These are phyloP conservation scores for Simplicillium sp. DNA, from an alignment of 2,329 filamentous ascomycete species.

Conservation along the genomic window DNA sequence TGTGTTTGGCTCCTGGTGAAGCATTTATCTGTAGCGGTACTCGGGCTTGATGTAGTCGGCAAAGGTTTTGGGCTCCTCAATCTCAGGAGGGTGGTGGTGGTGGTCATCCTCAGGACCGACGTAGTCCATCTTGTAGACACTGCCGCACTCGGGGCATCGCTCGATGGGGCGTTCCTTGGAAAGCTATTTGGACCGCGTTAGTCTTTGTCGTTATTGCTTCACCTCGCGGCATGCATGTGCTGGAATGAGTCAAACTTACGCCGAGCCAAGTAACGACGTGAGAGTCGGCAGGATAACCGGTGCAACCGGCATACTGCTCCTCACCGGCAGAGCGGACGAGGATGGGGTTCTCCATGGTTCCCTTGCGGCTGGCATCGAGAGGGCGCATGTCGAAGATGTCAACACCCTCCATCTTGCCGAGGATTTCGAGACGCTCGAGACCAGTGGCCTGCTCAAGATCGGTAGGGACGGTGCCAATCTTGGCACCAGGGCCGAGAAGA, in stretches of 20 bases:
- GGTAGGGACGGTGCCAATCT: slow-evolving; percentile 76
- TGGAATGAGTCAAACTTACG: slow-evolving; percentile 41
- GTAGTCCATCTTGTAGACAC: slow-evolving; percentile 97
- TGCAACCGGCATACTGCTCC: slow-evolving; percentile 96
- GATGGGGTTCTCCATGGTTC: slow-evolving; percentile 89
- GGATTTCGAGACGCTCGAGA: slow-evolving; percentile 95
- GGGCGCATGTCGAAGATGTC: slow-evolving; percentile 98
- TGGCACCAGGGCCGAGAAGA: slow-evolving; percentile 74
- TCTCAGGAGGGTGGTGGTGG: slow-evolving; percentile 52
- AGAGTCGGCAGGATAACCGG: slow-evolving; percentile 84
- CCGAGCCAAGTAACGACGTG: slow-evolving; percentile 87
- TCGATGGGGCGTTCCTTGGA: slow-evolving; percentile 83
- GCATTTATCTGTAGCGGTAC: slow-evolving; percentile 62
- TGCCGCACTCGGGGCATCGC: slow-evolving; percentile 94
- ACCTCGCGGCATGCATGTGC: background rate
- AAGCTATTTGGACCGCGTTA: slow-evolving; percentile 41
- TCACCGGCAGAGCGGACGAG: slow-evolving; percentile 83
- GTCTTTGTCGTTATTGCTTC: slow-evolving; percentile 10
- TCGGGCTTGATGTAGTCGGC: slow-evolving; percentile 92
- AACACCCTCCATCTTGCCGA: slow-evolving; percentile 98
- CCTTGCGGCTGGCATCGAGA: slow-evolving; percentile 80
- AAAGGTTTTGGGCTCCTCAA: slow-evolving; percentile 89
- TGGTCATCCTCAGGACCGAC: slow-evolving; percentile 71
- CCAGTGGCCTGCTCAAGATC: slow-evolving; percentile 94
- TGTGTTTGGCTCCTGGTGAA: no score